Conservation (phyloP, 2,329 filamentous ascomycete genomes). For the Bisporella sp. region DNA sequence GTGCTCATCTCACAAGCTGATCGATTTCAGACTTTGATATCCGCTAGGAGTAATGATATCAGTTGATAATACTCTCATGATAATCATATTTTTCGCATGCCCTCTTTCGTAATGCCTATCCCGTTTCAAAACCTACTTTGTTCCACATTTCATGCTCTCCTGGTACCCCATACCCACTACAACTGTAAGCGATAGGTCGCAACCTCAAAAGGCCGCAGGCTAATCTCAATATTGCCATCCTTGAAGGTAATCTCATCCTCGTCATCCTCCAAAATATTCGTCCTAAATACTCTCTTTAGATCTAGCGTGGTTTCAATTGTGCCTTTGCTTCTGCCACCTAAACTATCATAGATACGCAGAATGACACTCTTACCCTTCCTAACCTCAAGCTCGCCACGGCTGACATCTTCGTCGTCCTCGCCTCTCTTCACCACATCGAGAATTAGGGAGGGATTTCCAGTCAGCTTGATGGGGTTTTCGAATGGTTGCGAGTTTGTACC, state of each 20-base stretch:
- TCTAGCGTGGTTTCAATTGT: slow-evolving; percentile 59
- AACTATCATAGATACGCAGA: slow-evolving; percentile 76
- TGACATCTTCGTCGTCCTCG: slow-evolving; percentile 76
- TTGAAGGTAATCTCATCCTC: slow-evolving; percentile 50
- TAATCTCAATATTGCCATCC: slow-evolving; percentile 49
- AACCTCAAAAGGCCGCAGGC: slow-evolving; percentile 76
- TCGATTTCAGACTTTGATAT: too few relatives aligned
- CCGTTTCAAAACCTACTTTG: too few relatives aligned
- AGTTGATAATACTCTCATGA: too few relatives aligned
- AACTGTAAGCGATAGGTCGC: slow-evolving; percentile 67
- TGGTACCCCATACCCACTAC: slow-evolving; percentile 16
- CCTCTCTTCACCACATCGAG: slow-evolving; percentile 90
- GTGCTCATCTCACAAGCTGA: too few relatives aligned
- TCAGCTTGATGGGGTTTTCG: slow-evolving; percentile 56
- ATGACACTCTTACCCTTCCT: slow-evolving; percentile 74
- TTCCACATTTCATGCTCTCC: too few relatives aligned
- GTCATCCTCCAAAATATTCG: slow-evolving; percentile 86
- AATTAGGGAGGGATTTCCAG: slow-evolving; percentile 60
- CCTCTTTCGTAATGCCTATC: too few relatives aligned
- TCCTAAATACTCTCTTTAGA: slow-evolving; percentile 73
- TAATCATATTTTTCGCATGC: too few relatives aligned
- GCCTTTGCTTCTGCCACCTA: slow-evolving; percentile 74
- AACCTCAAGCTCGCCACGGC: slow-evolving; percentile 51
- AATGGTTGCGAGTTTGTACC: slow-evolving; percentile 35
- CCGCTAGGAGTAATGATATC: too few relatives aligned